Evolutionary conservation across 2,329 filamentous ascomycete species (phyloP).

Genomic region (Graphiopsis chlorocephala): DNA sequence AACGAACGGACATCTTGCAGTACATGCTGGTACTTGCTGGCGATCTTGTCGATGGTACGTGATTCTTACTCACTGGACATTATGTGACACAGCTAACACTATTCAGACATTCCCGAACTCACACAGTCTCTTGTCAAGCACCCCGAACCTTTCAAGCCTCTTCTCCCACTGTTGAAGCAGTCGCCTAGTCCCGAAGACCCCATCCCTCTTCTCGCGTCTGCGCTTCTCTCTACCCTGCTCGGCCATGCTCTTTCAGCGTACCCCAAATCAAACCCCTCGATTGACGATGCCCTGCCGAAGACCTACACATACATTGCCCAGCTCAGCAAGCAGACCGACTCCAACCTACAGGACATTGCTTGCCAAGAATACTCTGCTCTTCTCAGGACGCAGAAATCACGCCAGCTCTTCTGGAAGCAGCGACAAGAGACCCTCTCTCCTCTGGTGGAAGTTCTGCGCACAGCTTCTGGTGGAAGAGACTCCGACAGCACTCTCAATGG

Average conservation of each 20-base stretch:
- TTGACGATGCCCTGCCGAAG: slow-evolving; percentile 73
- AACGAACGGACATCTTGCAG: slow-evolving; percentile 86
- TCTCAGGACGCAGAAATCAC: slow-evolving; percentile 69
- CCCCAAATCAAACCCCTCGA: slow-evolving; percentile 58
- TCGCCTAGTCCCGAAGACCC: slow-evolving; percentile 80
- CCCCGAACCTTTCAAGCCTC: slow-evolving; percentile 69
- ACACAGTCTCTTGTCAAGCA: slow-evolving; percentile 73
- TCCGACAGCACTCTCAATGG: slow-evolving; percentile 59
- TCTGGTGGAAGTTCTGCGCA: slow-evolving; percentile 73
- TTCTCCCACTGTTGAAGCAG: slow-evolving; percentile 78
- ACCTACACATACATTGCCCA: slow-evolving; percentile 83
- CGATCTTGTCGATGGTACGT: slow-evolving; percentile 78
- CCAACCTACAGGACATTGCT: slow-evolving; percentile 90
- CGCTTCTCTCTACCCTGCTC: slow-evolving; percentile 78
- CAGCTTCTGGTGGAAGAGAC: slow-evolving; percentile 71
- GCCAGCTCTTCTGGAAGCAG: slow-evolving; percentile 88
- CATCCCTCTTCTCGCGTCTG: slow-evolving; percentile 85
- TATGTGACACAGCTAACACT: neutral
- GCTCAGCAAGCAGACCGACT: slow-evolving; percentile 80
- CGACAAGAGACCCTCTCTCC: slow-evolving; percentile 79
- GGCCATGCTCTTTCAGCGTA: slow-evolving; percentile 61
- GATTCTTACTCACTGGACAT: neutral
- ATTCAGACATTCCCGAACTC: slow-evolving; percentile 72
- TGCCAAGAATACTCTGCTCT: slow-evolving; percentile 87
- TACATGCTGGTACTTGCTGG: slow-evolving; percentile 88